Evolutionary conservation across 768 basidiomycete genomes (phyloP), one percentile per base, ranked within the genome.

Genomic region (Leccinum variicolor): DNA sequence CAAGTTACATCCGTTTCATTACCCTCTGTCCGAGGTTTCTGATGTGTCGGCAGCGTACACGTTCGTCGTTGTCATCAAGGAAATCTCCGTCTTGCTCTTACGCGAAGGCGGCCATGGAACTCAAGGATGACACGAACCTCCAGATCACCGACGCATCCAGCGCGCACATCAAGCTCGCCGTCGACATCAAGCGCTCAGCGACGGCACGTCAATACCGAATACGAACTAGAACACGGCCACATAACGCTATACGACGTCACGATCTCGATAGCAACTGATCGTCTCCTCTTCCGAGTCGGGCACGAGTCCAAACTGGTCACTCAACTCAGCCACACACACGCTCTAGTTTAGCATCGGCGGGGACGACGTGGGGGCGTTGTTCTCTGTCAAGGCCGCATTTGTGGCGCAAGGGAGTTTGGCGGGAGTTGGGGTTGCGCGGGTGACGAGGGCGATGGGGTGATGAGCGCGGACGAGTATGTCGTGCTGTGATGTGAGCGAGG

Each of bases 201-300:
- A 93, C 59, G 94, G 94, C n/a, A 89, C 88, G n/a, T n/a, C n/a
- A n/a, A n/a, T n/a, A n/a, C n/a, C 61, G 97, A 98, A 74, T 98
- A 97, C 69, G 95, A 98, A 70, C 87, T 98, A 48, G 94, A 96
- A 69, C 90, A 93, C 61, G 82, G 89, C 61, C 81, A 80, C 50
- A 75, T 98, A 54, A 84, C 85, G 0, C 79, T 98, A 2, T 84
- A 91, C 70, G 92, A 98, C 69, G 83, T 95, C 23, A 79, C 85
- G 62, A 92, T 98, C 60, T 87, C 89, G 53, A 96, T 98, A 64
- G 94, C 96, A 6, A 71, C 84, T 48, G 92, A 89, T 86, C 10
- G 88, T 94, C 41, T 80, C 34, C 34, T 36, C 34, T 7, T 36
- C 34, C 15, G 1, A 36, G 34, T 36, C 89, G 3, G 85, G 89